A percentile compares a stretch with the other conserved stretches of the same genome.
These are phyloP conservation scores for Rosa persica DNA, from an alignment of 306 rosid genomes.

Conservation along the genomic window DNA sequence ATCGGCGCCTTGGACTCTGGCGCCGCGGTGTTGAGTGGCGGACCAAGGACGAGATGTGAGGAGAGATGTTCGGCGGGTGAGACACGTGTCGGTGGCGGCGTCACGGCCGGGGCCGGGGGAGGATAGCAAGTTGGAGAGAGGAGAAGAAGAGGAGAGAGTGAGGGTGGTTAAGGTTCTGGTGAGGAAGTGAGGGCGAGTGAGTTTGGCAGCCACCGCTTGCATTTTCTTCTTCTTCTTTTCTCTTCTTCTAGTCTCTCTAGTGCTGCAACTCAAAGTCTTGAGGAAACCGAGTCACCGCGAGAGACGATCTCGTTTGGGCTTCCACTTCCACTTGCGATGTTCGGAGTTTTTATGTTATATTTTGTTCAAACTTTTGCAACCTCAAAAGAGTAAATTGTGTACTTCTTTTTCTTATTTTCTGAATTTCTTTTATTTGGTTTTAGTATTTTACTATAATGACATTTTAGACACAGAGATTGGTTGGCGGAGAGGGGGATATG, in stretches of 20 bases:
- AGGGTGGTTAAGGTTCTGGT: slow-evolving; percentile 31
- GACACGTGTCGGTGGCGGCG: slow-evolving; percentile 12
- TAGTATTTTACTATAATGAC: too few relatives aligned
- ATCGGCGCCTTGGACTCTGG: slow-evolving; percentile 64
- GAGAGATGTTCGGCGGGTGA: slow-evolving; percentile 22
- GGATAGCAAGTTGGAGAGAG: slow-evolving; percentile 19
- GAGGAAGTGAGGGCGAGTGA: slow-evolving; percentile 29
- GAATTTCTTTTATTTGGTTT: too few relatives aligned
- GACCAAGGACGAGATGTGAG: slow-evolving; percentile 52
- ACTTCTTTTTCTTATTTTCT: too few relatives aligned
- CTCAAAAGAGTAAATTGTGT: too few relatives aligned
- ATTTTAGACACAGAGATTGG: too few relatives aligned
- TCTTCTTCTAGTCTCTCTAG: background rate
- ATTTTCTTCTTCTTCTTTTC: background rate
- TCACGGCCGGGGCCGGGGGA: slow-evolving; percentile 29
- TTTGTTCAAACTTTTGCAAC: too few relatives aligned
- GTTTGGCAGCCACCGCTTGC: slow-evolving; percentile 11
- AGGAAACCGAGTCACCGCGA: too few relatives aligned
- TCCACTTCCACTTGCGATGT: too few relatives aligned
- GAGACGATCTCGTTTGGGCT: background rate
- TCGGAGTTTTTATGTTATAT: too few relatives aligned
- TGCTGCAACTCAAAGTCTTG: background rate
- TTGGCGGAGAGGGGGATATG: too few relatives aligned
- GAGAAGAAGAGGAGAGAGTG: slow-evolving; percentile 17
- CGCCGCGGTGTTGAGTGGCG: slow-evolving; percentile 56